Evolutionary conservation across 140 eudicot species (phyloP).

Genomic region (Flaveria floridana): DNA sequence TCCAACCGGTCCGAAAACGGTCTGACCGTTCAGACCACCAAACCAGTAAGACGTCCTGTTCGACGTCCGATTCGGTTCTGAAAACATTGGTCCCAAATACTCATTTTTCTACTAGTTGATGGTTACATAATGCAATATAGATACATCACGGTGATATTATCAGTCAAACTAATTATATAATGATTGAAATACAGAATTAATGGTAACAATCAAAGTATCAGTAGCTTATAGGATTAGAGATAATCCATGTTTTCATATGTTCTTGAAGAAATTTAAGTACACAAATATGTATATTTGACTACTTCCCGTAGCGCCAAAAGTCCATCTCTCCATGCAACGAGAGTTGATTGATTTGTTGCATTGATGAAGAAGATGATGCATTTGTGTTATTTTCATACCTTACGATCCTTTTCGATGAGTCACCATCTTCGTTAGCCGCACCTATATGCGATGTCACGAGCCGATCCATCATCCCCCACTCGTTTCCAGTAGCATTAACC

Average conservation of each 20-base stretch:
- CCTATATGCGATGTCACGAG: slow-evolving; percentile 42
- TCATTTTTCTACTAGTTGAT: background rate
- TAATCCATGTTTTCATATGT: slow-evolving; percentile 25
- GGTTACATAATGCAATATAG: background rate
- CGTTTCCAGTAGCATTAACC: slow-evolving; percentile 37
- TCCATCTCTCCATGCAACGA: slow-evolving; percentile 66
- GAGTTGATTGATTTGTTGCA: slow-evolving; percentile 58
- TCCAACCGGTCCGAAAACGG: too few species aligned
- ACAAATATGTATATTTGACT: slow-evolving; percentile 30
- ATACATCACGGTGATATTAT: background rate
- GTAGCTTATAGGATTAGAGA: slow-evolving; percentile 25
- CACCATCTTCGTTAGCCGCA: slow-evolving; percentile 33
- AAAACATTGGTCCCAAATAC: background rate
- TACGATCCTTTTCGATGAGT: slow-evolving; percentile 42
- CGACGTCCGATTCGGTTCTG: too few species aligned
- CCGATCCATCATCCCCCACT: slow-evolving; percentile 61
- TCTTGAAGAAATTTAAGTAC: background rate
- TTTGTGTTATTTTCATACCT: slow-evolving; percentile 44
- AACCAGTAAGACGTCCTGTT: too few species aligned
- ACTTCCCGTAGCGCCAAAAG: slow-evolving; percentile 82
- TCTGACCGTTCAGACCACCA: too few species aligned
- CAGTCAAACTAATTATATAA: slow-evolving; percentile 13
- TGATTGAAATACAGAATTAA: slow-evolving; percentile 28
- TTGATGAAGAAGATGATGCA: slow-evolving; percentile 43
- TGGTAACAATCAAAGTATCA: slow-evolving; percentile 30